These are phyloP conservation scores for Inga oerstediana DNA, from an alignment of 306 rosid species.

Conservation along the genomic window DNA sequence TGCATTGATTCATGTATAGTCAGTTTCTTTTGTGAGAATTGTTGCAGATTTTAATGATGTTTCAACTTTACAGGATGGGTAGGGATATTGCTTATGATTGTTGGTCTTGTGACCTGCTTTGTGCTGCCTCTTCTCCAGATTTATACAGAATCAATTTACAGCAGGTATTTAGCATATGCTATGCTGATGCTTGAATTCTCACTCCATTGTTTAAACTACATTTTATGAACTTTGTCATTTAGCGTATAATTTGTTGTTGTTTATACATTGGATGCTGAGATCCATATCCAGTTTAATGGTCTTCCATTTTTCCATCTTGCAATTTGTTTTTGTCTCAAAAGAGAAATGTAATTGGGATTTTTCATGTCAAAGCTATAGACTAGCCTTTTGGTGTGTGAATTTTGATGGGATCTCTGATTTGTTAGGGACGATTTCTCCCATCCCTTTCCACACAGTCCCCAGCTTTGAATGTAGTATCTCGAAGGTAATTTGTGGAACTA, in stretches of 20 bases:
- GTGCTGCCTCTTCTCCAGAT: slow-evolving; percentile 97
- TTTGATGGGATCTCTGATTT: slow-evolving; percentile 14
- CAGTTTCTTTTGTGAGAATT: slow-evolving; percentile 9
- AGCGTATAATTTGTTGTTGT: background rate
- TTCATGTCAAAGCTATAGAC: background rate
- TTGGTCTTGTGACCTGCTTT: slow-evolving; percentile 97
- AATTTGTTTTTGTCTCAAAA: background rate
- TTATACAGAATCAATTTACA: slow-evolving; percentile 88
- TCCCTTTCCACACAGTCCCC: slow-evolving; percentile 82
- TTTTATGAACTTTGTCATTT: slow-evolving; percentile 4
- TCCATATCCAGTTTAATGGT: slow-evolving; percentile 1
- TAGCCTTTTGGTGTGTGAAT: background rate
- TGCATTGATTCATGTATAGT: background rate
- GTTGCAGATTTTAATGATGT: slow-evolving; percentile 26
- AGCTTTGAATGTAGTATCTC: slow-evolving; percentile 85
- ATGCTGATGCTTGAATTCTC: slow-evolving; percentile 24
- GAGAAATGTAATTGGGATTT: background rate
- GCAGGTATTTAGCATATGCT: slow-evolving; percentile 57
- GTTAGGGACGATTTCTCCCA: slow-evolving; percentile 86
- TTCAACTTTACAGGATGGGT: slow-evolving; percentile 76
- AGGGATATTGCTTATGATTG: slow-evolving; percentile 76
- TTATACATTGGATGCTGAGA: slow-evolving; percentile 3
- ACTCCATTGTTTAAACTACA: slow-evolving; percentile 7
- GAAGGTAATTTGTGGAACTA: slow-evolving; percentile 59
- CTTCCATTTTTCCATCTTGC: background rate